phyloP scores from a whole-genome alignment of 176 grass and related monocot genomes.

The Bromus sterilis region DNA sequence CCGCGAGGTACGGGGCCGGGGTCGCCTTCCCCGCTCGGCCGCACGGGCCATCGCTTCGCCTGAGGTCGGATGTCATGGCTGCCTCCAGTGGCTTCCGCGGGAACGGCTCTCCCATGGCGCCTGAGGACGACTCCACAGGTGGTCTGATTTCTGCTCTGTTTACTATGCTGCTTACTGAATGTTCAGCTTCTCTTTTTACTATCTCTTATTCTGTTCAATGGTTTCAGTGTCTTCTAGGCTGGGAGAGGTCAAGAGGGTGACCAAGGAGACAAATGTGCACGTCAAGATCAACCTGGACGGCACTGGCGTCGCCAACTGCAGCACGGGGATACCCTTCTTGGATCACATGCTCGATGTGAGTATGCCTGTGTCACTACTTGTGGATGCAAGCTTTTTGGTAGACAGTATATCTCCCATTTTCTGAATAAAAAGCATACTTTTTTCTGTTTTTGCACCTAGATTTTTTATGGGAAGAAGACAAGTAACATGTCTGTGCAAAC shows the following conservation, averaged over 20 bases:
- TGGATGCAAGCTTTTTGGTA: not conserved
- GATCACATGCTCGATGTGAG: conserved; percentile 98
- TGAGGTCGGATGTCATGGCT: not conserved
- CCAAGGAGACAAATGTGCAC: conserved; percentile 86
- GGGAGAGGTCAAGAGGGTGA: conserved; percentile 73
- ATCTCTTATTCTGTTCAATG: not conserved
- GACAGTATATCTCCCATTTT: not conserved
- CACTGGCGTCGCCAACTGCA: conserved; percentile 58
- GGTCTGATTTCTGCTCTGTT: not conserved
- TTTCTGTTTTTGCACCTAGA: too few relatives aligned
- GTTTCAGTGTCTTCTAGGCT: conserved; percentile 31
- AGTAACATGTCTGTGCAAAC: too few relatives aligned
- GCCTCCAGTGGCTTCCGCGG: conserved; percentile 6
- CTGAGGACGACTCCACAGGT: not conserved
- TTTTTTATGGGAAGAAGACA: not conserved
- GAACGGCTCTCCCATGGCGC: conserved; percentile 6
- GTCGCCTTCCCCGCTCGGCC: not conserved
- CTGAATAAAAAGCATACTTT: not conserved
- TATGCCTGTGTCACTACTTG: not conserved
- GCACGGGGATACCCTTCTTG: conserved; percentile 83
- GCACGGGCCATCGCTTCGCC: not conserved
- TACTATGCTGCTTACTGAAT: not conserved
- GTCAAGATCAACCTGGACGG: conserved; percentile 89
- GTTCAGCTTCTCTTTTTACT: not conserved
- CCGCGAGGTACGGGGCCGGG: not conserved